Evolutionary conservation across 345 rosid species (phyloP).

Genomic region (Gossypium anomalum): DNA sequence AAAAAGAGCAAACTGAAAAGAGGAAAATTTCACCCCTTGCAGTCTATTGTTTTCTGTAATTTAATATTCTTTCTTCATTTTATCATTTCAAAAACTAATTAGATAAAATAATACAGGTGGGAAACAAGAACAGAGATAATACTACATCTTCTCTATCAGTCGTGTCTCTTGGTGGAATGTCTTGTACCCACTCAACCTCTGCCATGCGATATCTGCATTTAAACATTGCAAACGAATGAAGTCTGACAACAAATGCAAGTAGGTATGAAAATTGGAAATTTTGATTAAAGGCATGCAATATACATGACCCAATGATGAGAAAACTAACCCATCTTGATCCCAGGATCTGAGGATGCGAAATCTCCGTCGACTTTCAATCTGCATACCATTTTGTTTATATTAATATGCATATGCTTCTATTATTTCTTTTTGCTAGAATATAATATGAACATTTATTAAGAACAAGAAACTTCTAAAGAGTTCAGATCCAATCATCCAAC

Average conservation of each 20-base stretch:
- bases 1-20: not conserved
- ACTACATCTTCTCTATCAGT: slow-evolving; percentile 54
- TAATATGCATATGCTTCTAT: not conserved
- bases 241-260: slow-evolving; percentile 7
- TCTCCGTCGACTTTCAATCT: slow-evolving; percentile 88
- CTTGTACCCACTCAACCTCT: slow-evolving; percentile 88
- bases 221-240: slow-evolving; percentile 14
- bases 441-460: not conserved
- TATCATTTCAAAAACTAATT: not conserved
- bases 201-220: slow-evolving; percentile 75
- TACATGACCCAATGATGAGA: slow-evolving; percentile 8
- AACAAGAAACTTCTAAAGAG: not conserved
- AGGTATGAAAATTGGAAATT: not conserved
- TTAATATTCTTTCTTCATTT: not conserved
- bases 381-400: slow-evolving; percentile 14
- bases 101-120: not conserved
- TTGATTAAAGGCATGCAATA: not conserved
- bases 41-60: not conserved
- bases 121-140: not conserved
- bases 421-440: not conserved
- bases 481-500: not conserved
- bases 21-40: not conserved
- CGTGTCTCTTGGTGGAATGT: slow-evolving; percentile 45
- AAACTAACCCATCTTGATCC: slow-evolving; percentile 97
- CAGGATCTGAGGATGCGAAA: slow-evolving; percentile 64